Evolutionary conservation across 2,329 filamentous ascomycete genomes (phyloP).

Genomic region (Geoglossum cookeanum): DNA sequence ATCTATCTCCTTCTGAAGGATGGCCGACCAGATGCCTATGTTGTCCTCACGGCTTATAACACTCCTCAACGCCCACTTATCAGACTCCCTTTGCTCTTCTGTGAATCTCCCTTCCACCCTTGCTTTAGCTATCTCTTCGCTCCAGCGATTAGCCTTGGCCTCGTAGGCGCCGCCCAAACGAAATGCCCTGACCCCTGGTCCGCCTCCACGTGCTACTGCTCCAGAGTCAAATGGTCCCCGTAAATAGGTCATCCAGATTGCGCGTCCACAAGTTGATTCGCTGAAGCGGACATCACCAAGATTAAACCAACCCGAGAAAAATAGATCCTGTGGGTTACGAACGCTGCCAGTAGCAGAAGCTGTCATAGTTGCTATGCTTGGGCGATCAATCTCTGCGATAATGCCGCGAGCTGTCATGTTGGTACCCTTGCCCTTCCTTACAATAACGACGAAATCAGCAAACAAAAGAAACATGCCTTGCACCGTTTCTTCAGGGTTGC

Average conservation of each 20-base stretch:
- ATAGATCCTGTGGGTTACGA: slow-evolving; percentile 42
- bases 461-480: slow-evolving; percentile 68
- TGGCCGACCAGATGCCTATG: slow-evolving; percentile 29
- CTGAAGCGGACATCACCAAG: slow-evolving; percentile 55
- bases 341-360: not conserved
- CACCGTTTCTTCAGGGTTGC: slow-evolving; percentile 24
- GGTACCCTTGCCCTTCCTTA: slow-evolving; percentile 48
- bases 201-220: slow-evolving; percentile 26
- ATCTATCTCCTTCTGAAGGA: slow-evolving; percentile 18
- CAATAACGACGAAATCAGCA: slow-evolving; percentile 57
- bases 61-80: slow-evolving; percentile 62
- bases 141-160: slow-evolving; percentile 53
- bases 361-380: slow-evolving; percentile 24
- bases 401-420: slow-evolving; percentile 56
- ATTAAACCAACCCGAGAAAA: slow-evolving; percentile 53
- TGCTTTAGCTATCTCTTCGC: slow-evolving; percentile 74
- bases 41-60: slow-evolving; percentile 39
- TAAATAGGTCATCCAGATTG: slow-evolving; percentile 49
- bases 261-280: slow-evolving; percentile 43
- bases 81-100: slow-evolving; percentile 63
- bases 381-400: slow-evolving; percentile 69
- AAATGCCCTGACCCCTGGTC: slow-evolving; percentile 25
- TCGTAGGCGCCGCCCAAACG: slow-evolving; percentile 58
- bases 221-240: slow-evolving; percentile 39
- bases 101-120: slow-evolving; percentile 69